Percentiles rank a stretch among this genome's conserved stretches.
These are phyloP conservation scores for Hyaloscypha hepaticicola DNA, from an alignment of 495 filamentous ascomycete genomes.

Conservation along the genomic window DNA sequence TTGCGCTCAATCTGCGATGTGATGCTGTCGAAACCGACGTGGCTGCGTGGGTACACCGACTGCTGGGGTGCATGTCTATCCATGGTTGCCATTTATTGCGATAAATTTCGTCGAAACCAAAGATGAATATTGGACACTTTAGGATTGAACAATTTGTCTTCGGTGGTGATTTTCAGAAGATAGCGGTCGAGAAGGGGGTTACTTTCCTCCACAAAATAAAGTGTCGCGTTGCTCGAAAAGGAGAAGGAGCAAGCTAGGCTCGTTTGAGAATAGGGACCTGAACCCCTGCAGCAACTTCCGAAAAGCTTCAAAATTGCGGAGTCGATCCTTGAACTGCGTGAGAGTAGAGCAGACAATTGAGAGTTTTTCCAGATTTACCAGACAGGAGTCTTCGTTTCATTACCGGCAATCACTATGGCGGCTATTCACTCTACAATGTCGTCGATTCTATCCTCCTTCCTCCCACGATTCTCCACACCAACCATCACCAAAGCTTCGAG, in stretches of 20 bases:
- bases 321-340: constrained; percentile 4
- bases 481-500: constrained; percentile 40
- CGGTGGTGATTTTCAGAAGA: constrained; percentile 17
- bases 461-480: constrained; percentile 39
- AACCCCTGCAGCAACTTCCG: constrained; percentile 7
- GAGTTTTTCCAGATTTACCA: neutral
- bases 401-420: constrained; percentile 38
- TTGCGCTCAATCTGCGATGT: constrained; percentile 98
- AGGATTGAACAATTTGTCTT: constrained; percentile 21
- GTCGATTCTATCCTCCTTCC: constrained; percentile 40
- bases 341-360: neutral
- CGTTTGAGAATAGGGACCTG: constrained; percentile 15
- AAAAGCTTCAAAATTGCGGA: constrained; percentile 26
- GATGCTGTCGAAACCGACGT: constrained; percentile 99
- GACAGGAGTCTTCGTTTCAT: neutral
- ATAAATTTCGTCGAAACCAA: constrained; percentile 46
- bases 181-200: constrained; percentile 25
- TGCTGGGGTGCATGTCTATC: constrained; percentile 33
- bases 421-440: constrained; percentile 37
- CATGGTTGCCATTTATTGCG: constrained; percentile 29
- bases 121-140: constrained; percentile 14
- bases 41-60: constrained; percentile 86
- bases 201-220: constrained; percentile 29
- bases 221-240: constrained; percentile 31
- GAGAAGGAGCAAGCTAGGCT: constrained; percentile 23